phyloP scores from a whole-genome alignment of 2,329 filamentous ascomycete species.

The Cladosporium austrohemisphaericum region DNA sequence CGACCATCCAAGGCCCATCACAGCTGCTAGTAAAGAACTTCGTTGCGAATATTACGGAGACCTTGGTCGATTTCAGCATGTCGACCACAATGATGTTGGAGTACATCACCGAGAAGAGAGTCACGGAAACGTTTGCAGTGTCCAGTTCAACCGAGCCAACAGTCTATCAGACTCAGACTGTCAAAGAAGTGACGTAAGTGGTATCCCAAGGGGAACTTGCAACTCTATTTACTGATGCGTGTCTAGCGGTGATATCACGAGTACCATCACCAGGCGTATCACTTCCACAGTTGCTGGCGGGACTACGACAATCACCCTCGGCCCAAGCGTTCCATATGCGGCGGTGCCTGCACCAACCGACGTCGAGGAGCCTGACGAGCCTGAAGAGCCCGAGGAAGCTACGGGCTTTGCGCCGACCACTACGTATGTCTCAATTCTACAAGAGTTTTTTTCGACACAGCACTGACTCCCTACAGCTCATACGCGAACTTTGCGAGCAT shows the following conservation, averaged over 20 bases:
- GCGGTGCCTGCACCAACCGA: background rate
- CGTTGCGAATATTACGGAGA: conserved; percentile 37
- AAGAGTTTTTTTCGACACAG: background rate
- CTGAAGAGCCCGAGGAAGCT: background rate
- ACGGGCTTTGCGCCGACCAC: conserved; percentile 9
- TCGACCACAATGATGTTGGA: conserved; percentile 37
- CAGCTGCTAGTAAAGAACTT: conserved; percentile 40
- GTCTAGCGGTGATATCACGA: conserved; percentile 15
- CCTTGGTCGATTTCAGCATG: conserved; percentile 37
- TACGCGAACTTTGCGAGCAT: conserved; percentile 17
- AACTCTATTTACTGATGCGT: background rate
- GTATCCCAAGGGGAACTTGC: background rate
- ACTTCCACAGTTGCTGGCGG: conserved; percentile 21
- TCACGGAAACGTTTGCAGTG: conserved; percentile 19
- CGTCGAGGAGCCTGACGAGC: background rate
- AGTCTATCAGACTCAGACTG: conserved; percentile 29
- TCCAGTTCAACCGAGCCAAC: conserved; percentile 28
- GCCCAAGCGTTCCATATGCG: background rate
- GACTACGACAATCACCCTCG: conserved; percentile 22
- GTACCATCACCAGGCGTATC: conserved; percentile 18
- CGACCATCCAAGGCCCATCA: conserved; percentile 34
- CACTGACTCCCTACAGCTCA: conserved; percentile 11
- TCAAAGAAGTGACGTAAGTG: conserved; percentile 29
- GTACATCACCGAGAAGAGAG: conserved; percentile 36
- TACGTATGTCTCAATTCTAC: conserved; percentile 15